Evolutionary conservation across 345 rosid species (phyloP).

Genomic region (Pistacia integerrima): DNA sequence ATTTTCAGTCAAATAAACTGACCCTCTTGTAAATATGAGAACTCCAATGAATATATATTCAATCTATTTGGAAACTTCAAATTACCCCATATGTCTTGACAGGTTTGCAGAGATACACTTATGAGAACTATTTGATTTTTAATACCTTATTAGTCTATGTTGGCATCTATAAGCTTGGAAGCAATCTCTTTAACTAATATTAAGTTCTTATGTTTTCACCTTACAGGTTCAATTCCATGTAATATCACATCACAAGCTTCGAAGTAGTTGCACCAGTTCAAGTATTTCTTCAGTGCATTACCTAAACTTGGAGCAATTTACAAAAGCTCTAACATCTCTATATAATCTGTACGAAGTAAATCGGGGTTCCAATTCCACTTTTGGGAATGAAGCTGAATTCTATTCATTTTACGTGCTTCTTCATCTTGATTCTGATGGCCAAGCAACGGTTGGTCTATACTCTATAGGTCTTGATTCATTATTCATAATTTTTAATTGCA

Average conservation of each 20-base stretch:
- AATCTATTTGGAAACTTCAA: not conserved
- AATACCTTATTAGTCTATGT: not conserved
- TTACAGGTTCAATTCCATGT: slow-evolving; percentile 81
- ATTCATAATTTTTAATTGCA: slow-evolving; percentile 4
- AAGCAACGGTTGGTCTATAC: slow-evolving; percentile 50
- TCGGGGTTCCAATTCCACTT: slow-evolving; percentile 36
- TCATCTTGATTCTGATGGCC: slow-evolving; percentile 64
- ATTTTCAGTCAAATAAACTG: no score
- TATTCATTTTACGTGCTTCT: slow-evolving; percentile 83
- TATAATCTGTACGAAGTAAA: slow-evolving; percentile 75
- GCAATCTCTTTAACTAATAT: not conserved
- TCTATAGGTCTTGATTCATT: slow-evolving; percentile 19
- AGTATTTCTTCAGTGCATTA: slow-evolving; percentile 59
- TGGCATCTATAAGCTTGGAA: not conserved
- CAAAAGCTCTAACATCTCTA: slow-evolving; percentile 67
- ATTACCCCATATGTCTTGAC: not conserved
- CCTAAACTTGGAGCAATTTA: slow-evolving; percentile 93
- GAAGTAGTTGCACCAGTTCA: slow-evolving; percentile 34
- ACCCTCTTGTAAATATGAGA: not conserved
- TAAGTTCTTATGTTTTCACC: slow-evolving; percentile 14
- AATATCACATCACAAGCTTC: slow-evolving; percentile 75
- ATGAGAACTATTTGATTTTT: not conserved
- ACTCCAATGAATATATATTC: not conserved
- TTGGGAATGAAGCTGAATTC: slow-evolving; percentile 70
- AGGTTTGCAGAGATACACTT: not conserved